phyloP scores from a whole-genome alignment of 106 monocot species.

The Dendrobium chrysotoxum region DNA sequence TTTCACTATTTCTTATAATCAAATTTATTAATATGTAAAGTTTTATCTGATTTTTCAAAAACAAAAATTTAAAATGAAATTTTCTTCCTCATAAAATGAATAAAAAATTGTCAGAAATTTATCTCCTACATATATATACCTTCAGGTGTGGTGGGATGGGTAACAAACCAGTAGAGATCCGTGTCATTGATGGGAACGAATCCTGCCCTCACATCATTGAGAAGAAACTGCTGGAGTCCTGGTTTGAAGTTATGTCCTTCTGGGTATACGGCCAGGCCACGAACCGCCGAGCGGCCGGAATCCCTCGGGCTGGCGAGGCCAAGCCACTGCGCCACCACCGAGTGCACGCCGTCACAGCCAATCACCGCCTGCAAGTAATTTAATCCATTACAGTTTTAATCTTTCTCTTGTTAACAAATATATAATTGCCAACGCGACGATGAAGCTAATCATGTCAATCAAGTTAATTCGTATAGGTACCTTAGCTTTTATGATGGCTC shows the following conservation, averaged over 20 bases:
- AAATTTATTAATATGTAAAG: no score
- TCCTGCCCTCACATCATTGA: slow-evolving; percentile 19
- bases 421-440: no score
- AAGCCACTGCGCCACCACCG: slow-evolving; percentile 33
- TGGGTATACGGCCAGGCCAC: slow-evolving; percentile 13
- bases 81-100: no score
- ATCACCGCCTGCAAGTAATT: slow-evolving; percentile 21
- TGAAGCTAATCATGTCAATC: no score
- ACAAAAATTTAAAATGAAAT: no score
- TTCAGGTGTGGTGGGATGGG: slow-evolving; percentile 8
- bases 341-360: slow-evolving; percentile 39
- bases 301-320: slow-evolving; percentile 13
- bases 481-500: slow-evolving; percentile 9
- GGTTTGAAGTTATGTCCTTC: slow-evolving; percentile 15
- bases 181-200: slow-evolving; percentile 26
- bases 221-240: slow-evolving; percentile 16
- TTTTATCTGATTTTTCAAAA: no score
- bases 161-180: slow-evolving; percentile 44
- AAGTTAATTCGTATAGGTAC: neutral
- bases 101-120: no score
- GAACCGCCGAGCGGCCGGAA: slow-evolving; percentile 17
- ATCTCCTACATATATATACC: slow-evolving; percentile 10
- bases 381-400: neutral
- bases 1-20: no score
- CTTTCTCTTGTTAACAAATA: no score